Conservation (phyloP, 345 rosid genomes). For the Ceriops zippeliana region DNA sequence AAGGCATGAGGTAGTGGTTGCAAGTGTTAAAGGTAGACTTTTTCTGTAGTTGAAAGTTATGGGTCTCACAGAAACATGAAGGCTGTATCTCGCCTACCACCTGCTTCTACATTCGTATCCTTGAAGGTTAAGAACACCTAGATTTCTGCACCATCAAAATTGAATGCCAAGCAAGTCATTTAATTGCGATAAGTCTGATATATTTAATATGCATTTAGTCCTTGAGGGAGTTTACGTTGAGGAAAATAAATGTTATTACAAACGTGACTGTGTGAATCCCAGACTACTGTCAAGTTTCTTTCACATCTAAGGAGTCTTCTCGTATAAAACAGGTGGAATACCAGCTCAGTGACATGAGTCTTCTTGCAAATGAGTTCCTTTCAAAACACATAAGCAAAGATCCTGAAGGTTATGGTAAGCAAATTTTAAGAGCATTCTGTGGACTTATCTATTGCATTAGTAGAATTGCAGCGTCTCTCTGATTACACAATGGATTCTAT, state of each 20-base stretch:
- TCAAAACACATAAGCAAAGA: slow-evolving; percentile 79
- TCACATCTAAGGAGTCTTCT: slow-evolving; percentile 6
- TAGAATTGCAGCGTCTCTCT: neutral
- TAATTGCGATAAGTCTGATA: neutral
- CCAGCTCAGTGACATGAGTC: slow-evolving; percentile 87
- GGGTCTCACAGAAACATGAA: too few species aligned
- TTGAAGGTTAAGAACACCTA: too few species aligned
- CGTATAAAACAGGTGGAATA: slow-evolving; percentile 63
- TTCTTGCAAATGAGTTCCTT: slow-evolving; percentile 81
- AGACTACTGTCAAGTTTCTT: neutral
- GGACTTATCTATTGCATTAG: neutral
- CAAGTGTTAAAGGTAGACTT: too few species aligned
- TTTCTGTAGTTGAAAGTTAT: too few species aligned
- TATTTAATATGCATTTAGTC: too few species aligned
- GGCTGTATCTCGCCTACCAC: too few species aligned
- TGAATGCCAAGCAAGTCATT: neutral
- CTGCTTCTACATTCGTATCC: too few species aligned
- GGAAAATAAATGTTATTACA: too few species aligned
- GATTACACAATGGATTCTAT: neutral
- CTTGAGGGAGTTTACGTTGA: too few species aligned
- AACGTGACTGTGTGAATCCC: neutral
- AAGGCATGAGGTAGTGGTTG: too few species aligned
- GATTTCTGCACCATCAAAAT: neutral
- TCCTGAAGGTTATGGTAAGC: slow-evolving; percentile 87
- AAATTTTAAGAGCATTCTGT: neutral